These are phyloP conservation scores for Didymella keratinophila DNA, from an alignment of 2,329 filamentous ascomycete genomes.

Conservation along the genomic window DNA sequence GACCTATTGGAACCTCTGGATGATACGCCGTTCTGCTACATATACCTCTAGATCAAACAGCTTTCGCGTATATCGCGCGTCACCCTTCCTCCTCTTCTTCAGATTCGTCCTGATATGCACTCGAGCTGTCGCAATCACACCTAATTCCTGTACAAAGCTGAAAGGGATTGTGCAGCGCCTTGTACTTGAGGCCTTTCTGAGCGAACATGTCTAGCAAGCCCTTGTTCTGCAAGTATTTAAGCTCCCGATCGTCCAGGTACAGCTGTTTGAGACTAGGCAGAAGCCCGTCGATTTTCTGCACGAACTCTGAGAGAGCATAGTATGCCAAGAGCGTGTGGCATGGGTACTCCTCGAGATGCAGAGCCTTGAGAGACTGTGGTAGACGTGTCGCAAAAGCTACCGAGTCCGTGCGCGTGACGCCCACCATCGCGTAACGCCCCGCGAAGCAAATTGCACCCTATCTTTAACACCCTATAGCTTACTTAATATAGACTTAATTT, in stretches of 20 bases:
- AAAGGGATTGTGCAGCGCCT: conserved; percentile 3
- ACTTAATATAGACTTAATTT: too few relatives aligned
- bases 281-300: not conserved
- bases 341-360: not conserved
- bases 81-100: not conserved
- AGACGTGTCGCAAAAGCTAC: not conserved
- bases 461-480: too few relatives aligned
- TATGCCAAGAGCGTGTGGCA: not conserved
- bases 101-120: not conserved
- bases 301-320: conserved; percentile 1
- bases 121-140: not conserved
- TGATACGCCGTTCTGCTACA: not conserved
- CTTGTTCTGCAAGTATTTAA: not conserved
- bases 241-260: conserved; percentile 1
- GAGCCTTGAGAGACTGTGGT: not conserved
- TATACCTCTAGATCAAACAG: not conserved
- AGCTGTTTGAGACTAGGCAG: conserved; percentile 1
- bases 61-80: not conserved
- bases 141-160: not conserved
- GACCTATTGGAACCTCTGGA: not conserved
- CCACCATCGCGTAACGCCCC: too few relatives aligned
- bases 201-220: not conserved
- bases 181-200: not conserved
- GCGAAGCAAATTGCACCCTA: too few relatives aligned
- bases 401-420: too few relatives aligned